A percentile compares a stretch with the other conserved stretches of the same genome.
Conservation (phyloP, 352 stramenopile species). For the Phytophthora pistaciae region DNA sequence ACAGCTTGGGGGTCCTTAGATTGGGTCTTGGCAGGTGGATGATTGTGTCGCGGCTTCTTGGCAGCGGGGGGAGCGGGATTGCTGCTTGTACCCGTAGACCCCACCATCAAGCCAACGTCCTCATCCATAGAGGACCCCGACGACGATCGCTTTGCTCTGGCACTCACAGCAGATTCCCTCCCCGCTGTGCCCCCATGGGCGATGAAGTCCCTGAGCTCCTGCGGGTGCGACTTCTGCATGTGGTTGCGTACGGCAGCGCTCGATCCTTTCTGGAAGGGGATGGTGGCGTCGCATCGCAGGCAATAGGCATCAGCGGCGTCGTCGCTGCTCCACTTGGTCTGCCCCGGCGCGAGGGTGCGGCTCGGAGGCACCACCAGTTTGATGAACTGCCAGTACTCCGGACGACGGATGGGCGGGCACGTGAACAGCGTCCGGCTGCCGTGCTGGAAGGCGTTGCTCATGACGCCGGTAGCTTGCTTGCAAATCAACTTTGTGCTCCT, state of each 20-base stretch:
- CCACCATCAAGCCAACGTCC: neutral
- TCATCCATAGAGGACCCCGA: neutral
- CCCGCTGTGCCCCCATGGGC: neutral
- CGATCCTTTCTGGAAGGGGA: conserved; percentile 8
- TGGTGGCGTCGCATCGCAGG: conserved; percentile 4
- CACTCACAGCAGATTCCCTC: neutral
- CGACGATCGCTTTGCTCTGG: conserved; percentile 3
- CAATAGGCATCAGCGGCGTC: conserved; percentile 11
- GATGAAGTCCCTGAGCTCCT: conserved; percentile 2
- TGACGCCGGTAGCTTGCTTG: conserved; percentile 13
- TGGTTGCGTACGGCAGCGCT: conserved; percentile 16
- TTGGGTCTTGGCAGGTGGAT: neutral
- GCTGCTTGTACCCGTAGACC: neutral
- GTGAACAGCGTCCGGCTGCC: conserved; percentile 64
- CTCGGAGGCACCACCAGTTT: conserved; percentile 54
- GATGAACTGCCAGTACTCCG: conserved; percentile 76
- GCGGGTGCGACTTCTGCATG: conserved; percentile 5
- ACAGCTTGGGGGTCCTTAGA: neutral
- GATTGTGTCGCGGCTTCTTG: conserved; percentile 4
- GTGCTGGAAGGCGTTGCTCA: conserved; percentile 66
- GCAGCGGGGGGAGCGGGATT: neutral
- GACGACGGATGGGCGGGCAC: conserved; percentile 61
- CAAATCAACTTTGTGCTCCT: conserved; percentile 1
- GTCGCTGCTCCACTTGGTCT: conserved; percentile 5
- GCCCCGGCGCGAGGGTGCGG: neutral